Conservation (phyloP, 176 grass and related monocot species). For the Avena eriantha region DNA sequence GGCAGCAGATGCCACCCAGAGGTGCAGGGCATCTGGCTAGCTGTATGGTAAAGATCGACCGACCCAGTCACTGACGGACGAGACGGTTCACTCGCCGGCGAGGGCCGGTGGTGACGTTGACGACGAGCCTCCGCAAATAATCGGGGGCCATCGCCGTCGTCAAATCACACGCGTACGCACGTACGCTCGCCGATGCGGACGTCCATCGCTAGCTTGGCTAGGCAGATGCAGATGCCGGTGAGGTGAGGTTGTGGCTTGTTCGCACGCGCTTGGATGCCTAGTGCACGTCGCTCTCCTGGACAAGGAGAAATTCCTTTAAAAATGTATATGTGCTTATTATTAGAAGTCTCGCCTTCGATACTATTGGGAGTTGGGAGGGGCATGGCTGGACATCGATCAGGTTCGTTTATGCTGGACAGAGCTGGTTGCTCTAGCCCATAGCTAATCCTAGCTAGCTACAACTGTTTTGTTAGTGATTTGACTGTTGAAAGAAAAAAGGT, state of each 20-base stretch:
- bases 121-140: constrained; percentile 44
- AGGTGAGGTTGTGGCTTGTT: not conserved
- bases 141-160: constrained; percentile 14
- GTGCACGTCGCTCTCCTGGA: constrained; percentile 27
- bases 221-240: constrained; percentile 20
- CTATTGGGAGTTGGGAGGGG: not conserved
- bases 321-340: not conserved
- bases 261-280: not conserved
- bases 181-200: not conserved
- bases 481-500: not conserved
- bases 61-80: not conserved
- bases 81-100: not conserved
- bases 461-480: not conserved
- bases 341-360: too few relatives aligned
- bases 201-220: constrained; percentile 10
- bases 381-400: not conserved
- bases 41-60: constrained; percentile 17
- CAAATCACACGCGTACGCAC: not conserved
- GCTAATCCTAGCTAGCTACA: not conserved
- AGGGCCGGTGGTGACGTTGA: constrained; percentile 19
- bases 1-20: constrained; percentile 28
- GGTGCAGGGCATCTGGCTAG: not conserved
- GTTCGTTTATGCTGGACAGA: constrained; percentile 10
- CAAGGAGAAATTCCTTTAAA: not conserved
- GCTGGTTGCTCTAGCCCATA: not conserved